A percentile compares a stretch with the other conserved stretches of the same genome.
Conservation (phyloP, 805 yeast species). For the Clavispora asparagi region DNA sequence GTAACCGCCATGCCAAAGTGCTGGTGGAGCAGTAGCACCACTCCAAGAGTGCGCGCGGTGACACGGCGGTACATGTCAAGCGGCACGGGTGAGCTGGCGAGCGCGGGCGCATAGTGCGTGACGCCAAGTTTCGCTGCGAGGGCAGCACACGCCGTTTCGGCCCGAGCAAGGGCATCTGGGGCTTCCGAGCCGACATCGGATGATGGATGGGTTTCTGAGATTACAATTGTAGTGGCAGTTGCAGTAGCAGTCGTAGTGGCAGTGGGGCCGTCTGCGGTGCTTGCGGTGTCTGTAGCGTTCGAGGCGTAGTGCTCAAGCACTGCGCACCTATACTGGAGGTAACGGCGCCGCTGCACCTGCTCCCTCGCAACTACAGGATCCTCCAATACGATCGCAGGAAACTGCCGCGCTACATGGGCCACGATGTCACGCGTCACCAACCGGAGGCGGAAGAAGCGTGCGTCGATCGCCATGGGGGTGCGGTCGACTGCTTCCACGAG, state of each 20-base stretch:
- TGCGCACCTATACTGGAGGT: conserved; percentile 1
- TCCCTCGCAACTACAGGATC: neutral
- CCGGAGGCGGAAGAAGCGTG: conserved; percentile 8
- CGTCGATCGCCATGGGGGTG: conserved; percentile 6
- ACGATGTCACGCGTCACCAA: conserved; percentile 3
- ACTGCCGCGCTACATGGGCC: neutral
- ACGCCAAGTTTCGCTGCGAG: conserved; percentile 4
- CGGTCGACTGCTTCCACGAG: conserved; percentile 2
- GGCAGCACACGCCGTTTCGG: conserved; percentile 4
- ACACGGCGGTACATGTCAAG: neutral
- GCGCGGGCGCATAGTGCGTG: neutral
- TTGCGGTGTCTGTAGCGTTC: neutral
- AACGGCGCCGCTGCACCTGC: neutral
- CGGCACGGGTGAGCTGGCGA: neutral
- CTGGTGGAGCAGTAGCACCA: conserved; percentile 1
- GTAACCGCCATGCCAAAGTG: conserved; percentile 2
- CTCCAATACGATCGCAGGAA: neutral
- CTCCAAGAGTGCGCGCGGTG: neutral
- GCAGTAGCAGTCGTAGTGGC: neutral
- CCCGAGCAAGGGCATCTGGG: conserved; percentile 1
- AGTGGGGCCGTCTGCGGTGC: neutral
- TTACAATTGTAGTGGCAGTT: neutral
- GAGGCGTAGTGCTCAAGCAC: neutral
- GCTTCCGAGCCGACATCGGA: too few species aligned
- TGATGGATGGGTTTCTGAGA: too few species aligned